Evolutionary conservation across 1,284 basidiomycete species (phyloP), one percentile per base, ranked within the genome.

Genomic region (Cutaneotrichosporon curvatum): DNA sequence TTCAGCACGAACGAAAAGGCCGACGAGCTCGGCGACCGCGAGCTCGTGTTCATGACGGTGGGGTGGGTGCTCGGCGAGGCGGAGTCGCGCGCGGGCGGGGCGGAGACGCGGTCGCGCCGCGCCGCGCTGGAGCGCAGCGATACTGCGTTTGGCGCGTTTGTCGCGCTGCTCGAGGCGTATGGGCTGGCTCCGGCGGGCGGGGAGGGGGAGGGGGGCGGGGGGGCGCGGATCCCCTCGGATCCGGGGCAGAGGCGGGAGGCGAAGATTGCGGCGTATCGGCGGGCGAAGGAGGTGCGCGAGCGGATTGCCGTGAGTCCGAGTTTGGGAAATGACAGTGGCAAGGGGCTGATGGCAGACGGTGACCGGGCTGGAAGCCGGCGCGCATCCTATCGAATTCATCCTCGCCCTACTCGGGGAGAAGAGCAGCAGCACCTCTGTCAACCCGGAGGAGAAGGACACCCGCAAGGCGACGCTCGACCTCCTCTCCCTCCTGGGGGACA

Each of bases 1-100:
- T 91, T 94, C 70, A 90, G 87, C 46, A 75, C 83, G 8, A 95
- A 95, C 63, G 91, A 96, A 65, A 75, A 75, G 1, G 70, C 88
- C 19, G 85, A 90, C 39, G 91, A 96, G 68, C 79, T 96, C 35
- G 78, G 84, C 1, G 89, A 90, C 10, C 74, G 76, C 25, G 81
- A 91, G 68, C 72, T 95, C 40, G 74, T 84, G 9, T 95, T 89
- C 70, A 78, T 95, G 44, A 76, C 82, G 37, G 80, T 88, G 0
- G 82, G 84, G 0, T 91, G 80, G 68, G 78, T 83, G 19, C 66
- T 78, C 25, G 82, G 82, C 8, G 83, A 91, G 59, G 76, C 86
- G n/a, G 79, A 83, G 59, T 77, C 80, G 37, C 78, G 82, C 40
- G 75, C 73, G 2, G 80, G 82, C 22, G 78, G 82, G 39, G 75